Percentiles rank a stretch among this genome's conserved stretches.
These are phyloP conservation scores for Beauveria varroae DNA, from an alignment of 2,329 filamentous ascomycete genomes.

Conservation along the genomic window DNA sequence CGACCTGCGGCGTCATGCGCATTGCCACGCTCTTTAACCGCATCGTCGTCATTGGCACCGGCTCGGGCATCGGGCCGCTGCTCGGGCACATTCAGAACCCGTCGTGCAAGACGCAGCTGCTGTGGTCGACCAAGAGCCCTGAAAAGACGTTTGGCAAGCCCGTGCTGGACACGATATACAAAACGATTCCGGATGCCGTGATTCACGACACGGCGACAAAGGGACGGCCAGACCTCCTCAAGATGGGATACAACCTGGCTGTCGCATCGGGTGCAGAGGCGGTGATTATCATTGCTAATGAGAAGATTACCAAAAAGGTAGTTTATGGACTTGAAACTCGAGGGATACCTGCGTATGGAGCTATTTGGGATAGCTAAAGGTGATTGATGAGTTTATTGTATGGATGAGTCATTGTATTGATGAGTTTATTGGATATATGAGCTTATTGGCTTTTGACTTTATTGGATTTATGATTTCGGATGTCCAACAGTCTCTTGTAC, in stretches of 20 bases:
- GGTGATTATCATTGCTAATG: conserved; percentile 67
- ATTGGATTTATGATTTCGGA: too few species aligned
- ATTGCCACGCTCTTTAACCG: conserved; percentile 58
- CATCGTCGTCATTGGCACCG: conserved; percentile 61
- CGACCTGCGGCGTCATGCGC: conserved; percentile 60
- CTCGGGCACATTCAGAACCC: conserved; percentile 49
- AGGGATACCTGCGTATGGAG: conserved; percentile 61
- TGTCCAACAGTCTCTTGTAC: too few species aligned
- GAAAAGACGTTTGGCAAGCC: conserved; percentile 52
- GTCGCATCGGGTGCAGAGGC: conserved; percentile 56
- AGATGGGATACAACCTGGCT: conserved; percentile 44
- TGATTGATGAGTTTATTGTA: too few species aligned
- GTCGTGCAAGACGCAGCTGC: conserved; percentile 47
- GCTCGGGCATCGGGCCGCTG: conserved; percentile 65
- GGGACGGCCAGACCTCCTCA: conserved; percentile 51
- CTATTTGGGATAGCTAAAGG: conserved; percentile 57
- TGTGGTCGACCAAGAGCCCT: conserved; percentile 62
- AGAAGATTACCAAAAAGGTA: conserved; percentile 57
- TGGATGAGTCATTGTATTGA: too few species aligned
- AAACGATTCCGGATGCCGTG: conserved; percentile 53
- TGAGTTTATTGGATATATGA: too few species aligned
- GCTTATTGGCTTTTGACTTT: too few species aligned
- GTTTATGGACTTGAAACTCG: conserved; percentile 61
- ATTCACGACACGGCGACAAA: conserved; percentile 57
- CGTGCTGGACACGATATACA: conserved; percentile 47